Base-by-base conservation (phyloP, 2,329 filamentous ascomycete species). In the Nemania abortiva region DNA sequence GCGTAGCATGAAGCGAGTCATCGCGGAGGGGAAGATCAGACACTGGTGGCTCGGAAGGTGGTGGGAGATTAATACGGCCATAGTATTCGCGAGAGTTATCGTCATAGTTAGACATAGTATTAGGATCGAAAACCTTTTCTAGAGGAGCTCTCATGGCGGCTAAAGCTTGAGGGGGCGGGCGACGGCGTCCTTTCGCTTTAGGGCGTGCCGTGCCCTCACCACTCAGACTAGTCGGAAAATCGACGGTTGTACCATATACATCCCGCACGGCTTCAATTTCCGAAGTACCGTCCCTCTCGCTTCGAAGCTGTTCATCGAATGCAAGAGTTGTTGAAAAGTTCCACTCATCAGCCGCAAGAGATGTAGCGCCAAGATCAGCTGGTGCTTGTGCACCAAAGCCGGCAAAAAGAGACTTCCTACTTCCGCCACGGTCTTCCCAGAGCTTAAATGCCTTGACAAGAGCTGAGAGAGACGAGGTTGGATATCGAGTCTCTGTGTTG, bases 401-500 rank as follows among this genome's bases (percentile, higher is more conserved):
- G 6, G 85, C 85, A 71, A 91, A 91, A 0, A 91, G 82, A 18
- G 89, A 91, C 70, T 87, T 88, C 54, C 92, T 87, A 72, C 88
- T 89, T 31, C 92, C 92, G 27, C 92, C 92, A 73, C 89, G 87
- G 7, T 89, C 86, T 78, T 95, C 92, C 92, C 92, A 95, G 22
- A 90, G 77, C 76, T 90, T 91, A 81, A 92, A 95, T 13, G 88
- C 90, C 72, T 89, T 88, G 10, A 95, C 90, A 1, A 95, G 84
- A 68, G 89, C 84, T 2, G 88, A 82, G 2, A 95, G 84, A 4
- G 84, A 86, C 0, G 86, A 86, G 0, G 90, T 89, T 0, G 92
- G 92, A 74, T 92, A 90, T 53, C 82, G 82, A 15, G 87, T 82
- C 6, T 85, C 83, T 0, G 91, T 92, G 68, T 90, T 88, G 67